phyloP scores from a whole-genome alignment of 192 early-diverging fungal genomes.

The Podila clonocystis region DNA sequence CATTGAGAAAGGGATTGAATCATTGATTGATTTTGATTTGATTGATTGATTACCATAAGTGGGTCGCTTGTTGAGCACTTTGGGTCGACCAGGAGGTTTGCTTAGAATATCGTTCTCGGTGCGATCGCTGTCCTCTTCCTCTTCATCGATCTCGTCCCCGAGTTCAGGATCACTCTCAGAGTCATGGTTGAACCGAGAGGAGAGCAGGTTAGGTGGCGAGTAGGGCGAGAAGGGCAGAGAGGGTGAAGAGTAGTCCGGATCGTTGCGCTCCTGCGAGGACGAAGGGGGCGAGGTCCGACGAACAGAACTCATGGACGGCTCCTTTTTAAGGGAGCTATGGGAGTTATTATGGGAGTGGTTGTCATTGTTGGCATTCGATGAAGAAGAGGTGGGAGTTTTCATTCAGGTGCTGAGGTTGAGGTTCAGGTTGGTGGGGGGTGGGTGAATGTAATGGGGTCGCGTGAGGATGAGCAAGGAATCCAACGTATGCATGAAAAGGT shows the following conservation, averaged over 20 bases:
- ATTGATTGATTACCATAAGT: constrained; percentile 14
- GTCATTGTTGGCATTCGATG: constrained; percentile 10
- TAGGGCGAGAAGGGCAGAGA: constrained; percentile 7
- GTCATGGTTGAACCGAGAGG: constrained; percentile 34
- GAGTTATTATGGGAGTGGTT: constrained; percentile 1
- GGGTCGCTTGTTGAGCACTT: constrained; percentile 14
- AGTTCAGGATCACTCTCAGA: constrained; percentile 16
- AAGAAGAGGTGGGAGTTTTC: constrained; percentile 25
- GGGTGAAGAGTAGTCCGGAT: constrained; percentile 10
- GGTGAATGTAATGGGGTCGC: background rate
- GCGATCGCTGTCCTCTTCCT: constrained; percentile 47
- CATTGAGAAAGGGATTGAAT: no score
- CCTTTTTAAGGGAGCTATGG: background rate
- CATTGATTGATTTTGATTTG: no score
- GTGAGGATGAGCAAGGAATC: background rate
- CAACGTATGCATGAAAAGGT: background rate
- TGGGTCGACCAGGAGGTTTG: constrained; percentile 14
- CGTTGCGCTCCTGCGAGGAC: background rate
- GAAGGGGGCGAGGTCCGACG: background rate
- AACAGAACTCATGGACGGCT: constrained; percentile 2
- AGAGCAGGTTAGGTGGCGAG: constrained; percentile 14
- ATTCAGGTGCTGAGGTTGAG: constrained; percentile 6
- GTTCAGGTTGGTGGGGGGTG: background rate
- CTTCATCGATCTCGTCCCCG: constrained; percentile 11
- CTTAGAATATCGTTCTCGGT: constrained; percentile 34